Evolutionary conservation across 345 rosid species (phyloP).

Genomic region (Rhizophora apiculata): DNA sequence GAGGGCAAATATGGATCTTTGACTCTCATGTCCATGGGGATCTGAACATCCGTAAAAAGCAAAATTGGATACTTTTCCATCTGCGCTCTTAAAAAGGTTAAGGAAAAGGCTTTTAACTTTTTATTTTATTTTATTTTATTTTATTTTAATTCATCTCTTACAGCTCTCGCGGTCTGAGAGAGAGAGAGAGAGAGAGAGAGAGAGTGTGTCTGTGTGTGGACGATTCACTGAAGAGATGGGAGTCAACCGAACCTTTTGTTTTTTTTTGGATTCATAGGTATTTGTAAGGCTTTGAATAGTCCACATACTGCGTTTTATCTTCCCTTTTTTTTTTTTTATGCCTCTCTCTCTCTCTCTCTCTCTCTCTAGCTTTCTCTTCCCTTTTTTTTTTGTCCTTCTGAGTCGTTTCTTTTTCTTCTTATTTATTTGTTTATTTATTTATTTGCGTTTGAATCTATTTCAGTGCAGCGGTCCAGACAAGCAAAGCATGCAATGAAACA

Average conservation of each 20-base stretch:
- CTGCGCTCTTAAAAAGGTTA: background rate
- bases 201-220: background rate
- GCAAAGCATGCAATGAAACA: too few species aligned
- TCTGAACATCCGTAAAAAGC: too few species aligned
- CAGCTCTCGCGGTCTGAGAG: background rate
- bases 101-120: too few species aligned
- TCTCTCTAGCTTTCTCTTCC: background rate
- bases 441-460: too few species aligned
- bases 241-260: constrained; percentile 52
- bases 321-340: constrained; percentile 4
- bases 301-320: constrained; percentile 58
- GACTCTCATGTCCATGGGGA: too few species aligned
- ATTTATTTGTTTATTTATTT: too few species aligned
- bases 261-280: constrained; percentile 29
- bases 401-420: too few species aligned
- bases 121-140: constrained; percentile 9
- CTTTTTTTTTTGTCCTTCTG: background rate
- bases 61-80: background rate
- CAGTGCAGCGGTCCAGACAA: too few species aligned
- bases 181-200: constrained; percentile 4
- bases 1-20: too few species aligned
- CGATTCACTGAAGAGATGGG: background rate
- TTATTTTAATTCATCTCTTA: constrained; percentile 28
- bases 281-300: constrained; percentile 66
- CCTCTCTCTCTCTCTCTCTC: background rate